A percentile compares a stretch with the other conserved stretches of the same genome.
Evolutionary conservation across 768 basidiomycete species (phyloP).

Genomic region (Collybiopsis luxurians): DNA sequence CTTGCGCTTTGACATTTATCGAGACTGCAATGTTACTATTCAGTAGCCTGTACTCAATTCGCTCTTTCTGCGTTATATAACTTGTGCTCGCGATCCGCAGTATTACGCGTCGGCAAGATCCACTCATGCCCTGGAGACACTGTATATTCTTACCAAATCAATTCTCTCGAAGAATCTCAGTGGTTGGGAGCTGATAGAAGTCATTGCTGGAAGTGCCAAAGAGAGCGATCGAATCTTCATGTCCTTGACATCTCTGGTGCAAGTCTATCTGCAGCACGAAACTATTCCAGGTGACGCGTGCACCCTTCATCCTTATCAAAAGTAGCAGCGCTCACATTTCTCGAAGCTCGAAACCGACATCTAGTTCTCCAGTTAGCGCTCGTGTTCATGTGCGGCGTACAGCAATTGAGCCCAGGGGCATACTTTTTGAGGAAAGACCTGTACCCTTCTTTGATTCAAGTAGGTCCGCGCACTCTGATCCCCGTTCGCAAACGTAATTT

Average conservation of each 20-base stretch:
- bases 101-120: conserved; percentile 34
- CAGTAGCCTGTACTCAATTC: conserved; percentile 52
- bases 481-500: not conserved
- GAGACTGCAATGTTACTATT: not conserved
- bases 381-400: conserved; percentile 55
- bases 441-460: conserved; percentile 51
- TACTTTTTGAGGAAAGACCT: conserved; percentile 65
- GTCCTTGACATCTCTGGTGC: conserved; percentile 29
- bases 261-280: conserved; percentile 43
- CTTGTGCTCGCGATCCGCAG: conserved; percentile 30
- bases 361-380: conserved; percentile 55
- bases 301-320: conserved; percentile 1
- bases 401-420: conserved; percentile 66
- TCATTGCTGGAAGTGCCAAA: conserved; percentile 58
- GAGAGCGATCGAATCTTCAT: conserved; percentile 60
- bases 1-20: not conserved
- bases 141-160: conserved; percentile 43
- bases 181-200: conserved; percentile 74
- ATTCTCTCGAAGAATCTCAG: conserved; percentile 56
- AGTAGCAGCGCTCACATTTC: not conserved
- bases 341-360: conserved; percentile 46
- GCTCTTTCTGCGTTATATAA: conserved; percentile 47
- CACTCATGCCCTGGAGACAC: conserved; percentile 47
- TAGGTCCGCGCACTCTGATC: conserved; percentile 23
- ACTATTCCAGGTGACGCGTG: conserved; percentile 41